phyloP scores from a whole-genome alignment of 148 eudicot species.

The Vaccinium darrowii region DNA sequence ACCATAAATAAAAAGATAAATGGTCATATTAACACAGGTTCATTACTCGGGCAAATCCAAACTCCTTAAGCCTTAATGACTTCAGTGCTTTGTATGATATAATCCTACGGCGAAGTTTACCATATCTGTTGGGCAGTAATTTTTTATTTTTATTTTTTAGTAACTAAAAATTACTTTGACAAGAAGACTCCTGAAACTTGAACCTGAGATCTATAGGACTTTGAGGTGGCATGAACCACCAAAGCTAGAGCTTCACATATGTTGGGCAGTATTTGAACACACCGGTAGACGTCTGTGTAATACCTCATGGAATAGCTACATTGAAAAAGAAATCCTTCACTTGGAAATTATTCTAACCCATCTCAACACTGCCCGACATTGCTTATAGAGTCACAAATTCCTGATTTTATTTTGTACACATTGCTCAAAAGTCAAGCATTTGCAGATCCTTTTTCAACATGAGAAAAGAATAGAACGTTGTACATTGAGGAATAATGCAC shows the following conservation, averaged over 20 bases:
- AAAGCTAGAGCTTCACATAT: no score
- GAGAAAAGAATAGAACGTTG: not conserved
- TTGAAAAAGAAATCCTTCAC: not conserved
- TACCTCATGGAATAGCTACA: not conserved
- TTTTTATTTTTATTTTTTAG: no score
- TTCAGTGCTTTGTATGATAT: not conserved
- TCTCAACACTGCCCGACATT: not conserved
- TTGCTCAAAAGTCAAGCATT: not conserved
- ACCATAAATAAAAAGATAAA: not conserved
- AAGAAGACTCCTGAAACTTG: no score
- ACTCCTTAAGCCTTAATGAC: not conserved
- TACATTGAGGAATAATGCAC: not conserved
- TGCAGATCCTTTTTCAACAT: not conserved
- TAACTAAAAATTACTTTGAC: no score
- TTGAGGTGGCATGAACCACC: no score
- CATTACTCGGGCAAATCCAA: not conserved
- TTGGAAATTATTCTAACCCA: not conserved
- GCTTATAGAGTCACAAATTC: not conserved
- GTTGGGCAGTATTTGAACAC: not conserved
- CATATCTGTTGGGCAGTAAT: not conserved
- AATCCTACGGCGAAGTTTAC: not conserved
- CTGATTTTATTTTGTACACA: not conserved
- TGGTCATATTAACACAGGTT: constrained; percentile 1
- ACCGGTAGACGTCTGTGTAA: not conserved
- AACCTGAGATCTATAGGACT: no score